phyloP scores from a whole-genome alignment of 495 filamentous ascomycete species.

The Neurospora tetrasperma region DNA sequence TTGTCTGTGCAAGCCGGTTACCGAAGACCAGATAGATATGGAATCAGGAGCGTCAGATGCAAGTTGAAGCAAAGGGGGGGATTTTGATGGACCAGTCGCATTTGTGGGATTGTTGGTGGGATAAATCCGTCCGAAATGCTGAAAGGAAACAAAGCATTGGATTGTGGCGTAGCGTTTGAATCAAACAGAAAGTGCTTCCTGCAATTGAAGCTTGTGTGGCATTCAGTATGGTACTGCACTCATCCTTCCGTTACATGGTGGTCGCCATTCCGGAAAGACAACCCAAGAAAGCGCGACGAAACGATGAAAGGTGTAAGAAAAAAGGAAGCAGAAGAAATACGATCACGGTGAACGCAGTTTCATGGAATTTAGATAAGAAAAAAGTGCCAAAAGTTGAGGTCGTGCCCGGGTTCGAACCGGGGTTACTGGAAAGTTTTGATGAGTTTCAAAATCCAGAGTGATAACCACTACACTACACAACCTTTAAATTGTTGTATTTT shows the following conservation, averaged over 20 bases:
- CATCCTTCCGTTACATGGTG: neutral
- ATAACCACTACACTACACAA: slow-evolving; percentile 1
- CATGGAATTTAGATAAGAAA: neutral
- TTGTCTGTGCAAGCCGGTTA: neutral
- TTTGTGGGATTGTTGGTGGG: neutral
- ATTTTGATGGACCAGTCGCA: neutral
- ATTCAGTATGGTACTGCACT: neutral
- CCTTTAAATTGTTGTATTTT: neutral
- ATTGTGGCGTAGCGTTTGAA: neutral
- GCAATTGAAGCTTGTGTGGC: neutral
- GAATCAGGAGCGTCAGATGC: neutral
- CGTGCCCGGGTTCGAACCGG: slow-evolving; percentile 1
- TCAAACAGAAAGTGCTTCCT: neutral
- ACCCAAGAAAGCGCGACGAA: neutral
- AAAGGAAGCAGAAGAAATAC: neutral
- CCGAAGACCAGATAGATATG: neutral
- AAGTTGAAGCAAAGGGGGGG: neutral
- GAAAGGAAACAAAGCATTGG: neutral
- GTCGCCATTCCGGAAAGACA: neutral
- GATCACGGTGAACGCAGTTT: neutral
- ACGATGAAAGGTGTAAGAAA: neutral
- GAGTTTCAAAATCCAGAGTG: neutral
- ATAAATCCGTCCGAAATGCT: neutral
- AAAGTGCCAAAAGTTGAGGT: neutral
- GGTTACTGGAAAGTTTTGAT: neutral